Base-by-base conservation (phyloP, 2,329 filamentous ascomycete species). In the Parastagonospora avenae region DNA sequence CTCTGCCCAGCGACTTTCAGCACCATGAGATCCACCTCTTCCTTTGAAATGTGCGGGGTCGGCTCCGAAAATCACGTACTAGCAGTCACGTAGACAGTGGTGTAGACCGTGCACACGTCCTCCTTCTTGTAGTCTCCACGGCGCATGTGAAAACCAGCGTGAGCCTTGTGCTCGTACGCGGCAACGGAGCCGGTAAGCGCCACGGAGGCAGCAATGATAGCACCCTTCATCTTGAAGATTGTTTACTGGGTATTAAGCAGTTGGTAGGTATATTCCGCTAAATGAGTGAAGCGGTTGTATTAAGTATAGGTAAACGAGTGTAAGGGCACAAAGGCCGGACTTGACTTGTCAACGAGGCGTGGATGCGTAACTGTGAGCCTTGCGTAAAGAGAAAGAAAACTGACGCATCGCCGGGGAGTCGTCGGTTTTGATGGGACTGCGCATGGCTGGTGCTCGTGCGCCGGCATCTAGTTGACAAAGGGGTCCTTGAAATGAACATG, bases 221-320 rank as follows among this genome's bases (percentile, higher is more conserved):
- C 80, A 70, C 82, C 85, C 88, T 90, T 94, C 90, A 94, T 94
- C 36, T 71, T 88, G 79, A 72, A 37, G 64, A 63, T 59, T 73
- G 65, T 64, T 71, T 70, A 62, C 63, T 59, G 65, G 51, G 52
- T 59, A 64, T 62, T 62, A 60, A 52, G 46, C 54, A 49, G 59
- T 43, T 42, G 51, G 51, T 51, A 48, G 55, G 54, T 41, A 57
- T 48, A 63, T 44, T 84, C 89, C 89, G 89, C 89, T 92, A 79
- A 92, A 91, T 76, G 90, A 91, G 86, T 91, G 88, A 90, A 90
- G 87, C 87, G 87, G 60, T 87, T 56, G 54, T 63, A 60, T 63
- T 66, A 63, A 50, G 50, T 56, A 57, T 41, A 46, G 33, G 43
- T 52, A 70, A 73, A 73, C 59, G 70, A 73, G 63, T 63, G 70